Base-by-base conservation (phyloP, 805 yeast genomes). In the Groenewaldozyma tartarivorans region DNA sequence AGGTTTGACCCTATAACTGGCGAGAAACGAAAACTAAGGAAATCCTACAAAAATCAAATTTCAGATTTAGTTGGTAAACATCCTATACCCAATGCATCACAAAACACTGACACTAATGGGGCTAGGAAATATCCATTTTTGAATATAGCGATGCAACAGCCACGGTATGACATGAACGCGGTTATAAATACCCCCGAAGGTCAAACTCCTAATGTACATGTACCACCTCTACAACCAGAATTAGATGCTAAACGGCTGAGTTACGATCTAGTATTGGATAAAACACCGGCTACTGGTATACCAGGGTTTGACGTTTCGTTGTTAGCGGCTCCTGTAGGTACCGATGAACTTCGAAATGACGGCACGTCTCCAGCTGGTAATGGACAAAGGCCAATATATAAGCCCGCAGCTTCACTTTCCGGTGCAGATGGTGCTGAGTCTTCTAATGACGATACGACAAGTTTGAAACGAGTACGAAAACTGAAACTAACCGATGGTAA, bases 1-100 rank as follows among this genome's bases (percentile, higher is more conserved):
- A 72, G 98, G 54, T 72, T 80, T 7, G 87, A 84, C 53, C 79
- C 86, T 2, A 94, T 81, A 53, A 95, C 96, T 0, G 73, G 92
- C 0, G 87, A 84, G 51, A 96, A 95, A 41, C 87, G 87, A 30
- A 92, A 92, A 62, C 71, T 92, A 41, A 72, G 98, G 52, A 92
- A 92, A 62, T 86, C 96, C 0, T 92, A 92, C 63, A 92, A 92
- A 60, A 87, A 88, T 48, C 97, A 90, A 57, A 81, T 92, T 11
- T 69, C 73, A 30, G 96, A 88, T 50, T 65, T 92, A 21, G 83
- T 95, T 0, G 96, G 75, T 49, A 49, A 67, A 59, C 59, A 68
- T 55, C 48, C 64, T 45, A 53, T 66, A 44, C 66, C 70, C 41
- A 41, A 54, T 3, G 51, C 56, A 3, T 55, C 51, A 4, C 37